Percentiles rank a stretch among this genome's conserved stretches.
phyloP scores from a whole-genome alignment of 1,284 basidiomycete species.

The Marasmius tenuissimus region DNA sequence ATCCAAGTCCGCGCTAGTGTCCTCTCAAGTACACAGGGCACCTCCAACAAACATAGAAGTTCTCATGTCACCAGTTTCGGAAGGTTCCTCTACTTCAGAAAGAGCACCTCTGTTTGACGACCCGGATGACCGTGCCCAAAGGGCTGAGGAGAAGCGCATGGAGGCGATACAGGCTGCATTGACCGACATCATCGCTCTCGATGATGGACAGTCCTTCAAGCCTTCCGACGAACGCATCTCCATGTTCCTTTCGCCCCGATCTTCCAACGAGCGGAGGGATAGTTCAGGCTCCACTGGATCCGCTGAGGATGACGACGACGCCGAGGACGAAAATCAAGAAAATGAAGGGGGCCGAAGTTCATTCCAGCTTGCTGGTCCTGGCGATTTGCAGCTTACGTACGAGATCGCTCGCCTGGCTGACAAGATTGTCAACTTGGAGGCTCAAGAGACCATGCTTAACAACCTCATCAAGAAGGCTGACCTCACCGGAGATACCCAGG shows the following conservation, averaged over 20 bases:
- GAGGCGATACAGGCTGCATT: conserved; percentile 93
- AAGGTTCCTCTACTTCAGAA: conserved; percentile 46
- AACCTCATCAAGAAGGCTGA: conserved; percentile 92
- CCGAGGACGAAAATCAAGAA: conserved; percentile 40
- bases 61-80: conserved; percentile 69
- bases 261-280: conserved; percentile 17
- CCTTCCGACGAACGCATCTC: conserved; percentile 10
- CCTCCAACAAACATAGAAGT: conserved; percentile 66
- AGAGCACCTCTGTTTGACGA: conserved; percentile 81
- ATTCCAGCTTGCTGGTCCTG: conserved; percentile 77
- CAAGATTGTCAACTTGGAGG: conserved; percentile 74
- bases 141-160: conserved; percentile 78
- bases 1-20: conserved; percentile 21
- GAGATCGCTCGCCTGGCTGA: conserved; percentile 78
- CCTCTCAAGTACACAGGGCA: conserved; percentile 29
- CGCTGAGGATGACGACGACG: conserved; percentile 37
- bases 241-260: conserved; percentile 13
- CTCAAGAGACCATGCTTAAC: conserved; percentile 83
- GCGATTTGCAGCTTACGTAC: conserved; percentile 81
- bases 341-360: conserved; percentile 46
- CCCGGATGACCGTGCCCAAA: conserved; percentile 61
- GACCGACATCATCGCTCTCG: conserved; percentile 89
- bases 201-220: conserved; percentile 39
- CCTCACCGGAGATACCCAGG: conserved; percentile 85
- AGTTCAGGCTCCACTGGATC: conserved; percentile 41